A percentile compares a stretch with the other conserved stretches of the same genome.
phyloP scores from a whole-genome alignment of 352 stramenopile species.

The Phytophthora meadii region DNA sequence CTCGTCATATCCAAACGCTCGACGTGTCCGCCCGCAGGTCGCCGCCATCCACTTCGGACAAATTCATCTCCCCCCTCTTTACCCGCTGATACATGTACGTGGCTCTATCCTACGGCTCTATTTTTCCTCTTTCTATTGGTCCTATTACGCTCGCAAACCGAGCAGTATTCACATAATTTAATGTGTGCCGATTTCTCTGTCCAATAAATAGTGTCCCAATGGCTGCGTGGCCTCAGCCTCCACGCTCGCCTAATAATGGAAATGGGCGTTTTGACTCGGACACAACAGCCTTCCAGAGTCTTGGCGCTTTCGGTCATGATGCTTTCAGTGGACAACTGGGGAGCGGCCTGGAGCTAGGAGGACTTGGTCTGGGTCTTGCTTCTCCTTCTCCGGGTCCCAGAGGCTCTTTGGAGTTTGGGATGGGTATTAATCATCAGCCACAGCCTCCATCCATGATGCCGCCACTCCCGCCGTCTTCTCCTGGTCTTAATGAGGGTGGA shows the following conservation, averaged over 20 bases:
- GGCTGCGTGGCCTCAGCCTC: constrained; percentile 38
- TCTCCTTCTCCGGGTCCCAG: constrained; percentile 5
- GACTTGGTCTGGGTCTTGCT: constrained; percentile 19
- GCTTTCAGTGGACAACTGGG: constrained; percentile 25
- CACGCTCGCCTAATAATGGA: constrained; percentile 27
- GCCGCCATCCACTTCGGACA: background rate
- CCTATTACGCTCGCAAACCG: background rate
- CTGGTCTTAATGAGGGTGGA: constrained; percentile 17
- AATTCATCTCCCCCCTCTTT: constrained; percentile 1
- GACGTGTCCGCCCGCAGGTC: background rate
- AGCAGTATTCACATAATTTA: constrained; percentile 4
- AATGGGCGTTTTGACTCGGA: constrained; percentile 31
- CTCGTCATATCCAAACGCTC: constrained; percentile 32
- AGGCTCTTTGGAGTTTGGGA: constrained; percentile 14
- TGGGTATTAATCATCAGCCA: constrained; percentile 23
- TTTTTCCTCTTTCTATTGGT: constrained; percentile 2
- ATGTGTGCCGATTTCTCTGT: constrained; percentile 16
- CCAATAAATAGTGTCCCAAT: constrained; percentile 38
- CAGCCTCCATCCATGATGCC: constrained; percentile 21
- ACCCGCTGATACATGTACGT: constrained; percentile 21
- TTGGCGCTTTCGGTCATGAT: constrained; percentile 29
- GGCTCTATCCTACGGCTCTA: background rate
- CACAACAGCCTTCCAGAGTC: constrained; percentile 21
- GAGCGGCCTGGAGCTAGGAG: constrained; percentile 23
- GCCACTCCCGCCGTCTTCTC: constrained; percentile 29